Conservation (phyloP, 441 rosid species). For the Corymbia calophylla region DNA sequence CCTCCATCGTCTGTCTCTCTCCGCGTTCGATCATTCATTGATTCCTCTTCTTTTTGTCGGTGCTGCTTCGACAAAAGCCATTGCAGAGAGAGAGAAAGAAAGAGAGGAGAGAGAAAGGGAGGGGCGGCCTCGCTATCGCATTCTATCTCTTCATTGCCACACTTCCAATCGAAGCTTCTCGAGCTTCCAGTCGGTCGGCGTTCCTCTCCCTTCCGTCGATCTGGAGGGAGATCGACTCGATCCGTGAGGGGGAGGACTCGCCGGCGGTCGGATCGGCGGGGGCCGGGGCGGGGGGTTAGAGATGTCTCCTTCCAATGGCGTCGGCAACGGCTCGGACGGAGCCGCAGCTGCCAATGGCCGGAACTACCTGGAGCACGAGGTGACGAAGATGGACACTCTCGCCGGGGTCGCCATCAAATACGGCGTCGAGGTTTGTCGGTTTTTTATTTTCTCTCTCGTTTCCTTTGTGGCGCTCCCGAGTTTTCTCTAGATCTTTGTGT, state of each 20-base stretch:
- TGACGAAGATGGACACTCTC: constrained; percentile 53
- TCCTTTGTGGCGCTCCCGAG: not conserved
- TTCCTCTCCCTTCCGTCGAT: not conserved
- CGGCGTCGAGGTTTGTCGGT: constrained; percentile 47
- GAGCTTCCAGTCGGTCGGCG: not conserved
- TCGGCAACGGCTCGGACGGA: constrained; percentile 1
- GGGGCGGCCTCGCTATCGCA: not conserved
- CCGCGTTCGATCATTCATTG: not conserved
- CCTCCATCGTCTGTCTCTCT: not conserved
- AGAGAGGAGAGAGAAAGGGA: not conserved
- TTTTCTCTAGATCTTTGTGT: not conserved
- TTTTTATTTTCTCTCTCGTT: not conserved
- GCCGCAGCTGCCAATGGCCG: not conserved
- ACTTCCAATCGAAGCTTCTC: not conserved
- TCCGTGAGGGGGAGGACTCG: not conserved
- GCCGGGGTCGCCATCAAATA: constrained; percentile 65
- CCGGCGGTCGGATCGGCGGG: not conserved
- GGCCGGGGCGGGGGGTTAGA: not conserved
- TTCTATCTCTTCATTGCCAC: not conserved
- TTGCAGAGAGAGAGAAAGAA: not conserved
- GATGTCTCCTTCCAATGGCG: not conserved
- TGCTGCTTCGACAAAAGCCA: not conserved
- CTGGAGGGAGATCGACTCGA: not conserved
- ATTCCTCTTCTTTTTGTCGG: not conserved
- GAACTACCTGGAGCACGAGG: constrained; percentile 37